These are phyloP conservation scores for Rhodotorula paludigena DNA, from an alignment of 768 basidiomycete genomes.

Conservation along the genomic window DNA sequence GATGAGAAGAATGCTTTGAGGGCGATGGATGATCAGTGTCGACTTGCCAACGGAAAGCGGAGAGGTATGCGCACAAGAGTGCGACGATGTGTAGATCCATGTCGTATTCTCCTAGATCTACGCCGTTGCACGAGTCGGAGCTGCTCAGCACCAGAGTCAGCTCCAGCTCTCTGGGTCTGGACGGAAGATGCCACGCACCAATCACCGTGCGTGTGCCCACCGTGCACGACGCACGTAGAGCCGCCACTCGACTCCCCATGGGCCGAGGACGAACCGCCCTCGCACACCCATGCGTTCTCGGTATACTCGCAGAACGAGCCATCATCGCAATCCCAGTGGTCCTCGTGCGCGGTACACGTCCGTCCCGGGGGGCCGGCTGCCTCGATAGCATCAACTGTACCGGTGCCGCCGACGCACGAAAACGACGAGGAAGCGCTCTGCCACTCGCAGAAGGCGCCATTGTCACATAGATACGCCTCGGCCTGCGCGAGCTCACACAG, in stretches of 20 bases:
- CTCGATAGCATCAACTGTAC: constrained; percentile 7
- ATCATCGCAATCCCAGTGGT: constrained; percentile 36
- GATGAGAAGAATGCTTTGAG: constrained; percentile 28
- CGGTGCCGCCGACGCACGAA: constrained; percentile 19
- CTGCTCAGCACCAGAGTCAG: background rate
- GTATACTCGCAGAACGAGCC: constrained; percentile 31
- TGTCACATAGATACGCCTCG: constrained; percentile 31
- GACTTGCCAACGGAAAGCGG: too few species aligned
- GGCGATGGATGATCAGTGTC: background rate
- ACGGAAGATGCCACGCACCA: background rate
- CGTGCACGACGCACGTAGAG: constrained; percentile 27
- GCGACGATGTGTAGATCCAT: constrained; percentile 37
- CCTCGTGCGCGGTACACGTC: constrained; percentile 9
- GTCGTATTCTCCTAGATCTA: constrained; percentile 37
- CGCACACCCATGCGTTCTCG: constrained; percentile 27
- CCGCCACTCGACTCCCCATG: background rate
- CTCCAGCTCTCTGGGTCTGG: too few species aligned
- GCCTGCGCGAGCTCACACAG: background rate
- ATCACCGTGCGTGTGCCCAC: constrained; percentile 38
- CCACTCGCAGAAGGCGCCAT: constrained; percentile 38
- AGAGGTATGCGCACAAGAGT: constrained; percentile 36
- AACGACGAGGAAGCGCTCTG: constrained; percentile 2
- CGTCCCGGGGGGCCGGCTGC: too few species aligned
- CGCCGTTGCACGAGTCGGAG: constrained; percentile 22
- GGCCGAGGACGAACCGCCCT: background rate